Conservation (phyloP, 805 yeast genomes). For the Cyberlindnera maritima region DNA sequence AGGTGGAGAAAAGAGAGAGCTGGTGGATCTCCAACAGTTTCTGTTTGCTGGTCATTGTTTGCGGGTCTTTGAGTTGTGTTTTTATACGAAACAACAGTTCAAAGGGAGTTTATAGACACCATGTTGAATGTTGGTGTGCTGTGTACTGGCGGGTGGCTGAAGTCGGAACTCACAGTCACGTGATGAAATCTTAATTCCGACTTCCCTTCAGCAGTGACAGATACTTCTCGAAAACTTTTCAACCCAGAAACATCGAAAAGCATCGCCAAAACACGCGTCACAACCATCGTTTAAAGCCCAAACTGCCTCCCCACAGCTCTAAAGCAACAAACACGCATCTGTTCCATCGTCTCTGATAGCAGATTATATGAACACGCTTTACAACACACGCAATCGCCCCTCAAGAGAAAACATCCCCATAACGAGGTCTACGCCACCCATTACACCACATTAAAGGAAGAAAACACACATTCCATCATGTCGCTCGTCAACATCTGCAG, state of each 20-base stretch:
- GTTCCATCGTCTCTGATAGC: neutral
- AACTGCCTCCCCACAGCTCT: too few relatives aligned
- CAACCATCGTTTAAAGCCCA: neutral
- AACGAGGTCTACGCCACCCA: slow-evolving; percentile 2
- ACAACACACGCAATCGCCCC: too few relatives aligned
- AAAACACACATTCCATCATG: too few relatives aligned
- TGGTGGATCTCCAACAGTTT: slow-evolving; percentile 48
- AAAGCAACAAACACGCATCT: neutral
- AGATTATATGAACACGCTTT: slow-evolving; percentile 2
- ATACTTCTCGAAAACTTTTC: neutral
- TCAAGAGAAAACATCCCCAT: neutral
- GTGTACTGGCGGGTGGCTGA: too few relatives aligned
- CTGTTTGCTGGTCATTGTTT: slow-evolving; percentile 31
- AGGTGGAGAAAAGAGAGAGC: slow-evolving; percentile 48
- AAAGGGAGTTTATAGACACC: too few relatives aligned
- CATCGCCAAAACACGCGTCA: too few relatives aligned
- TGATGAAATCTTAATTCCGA: too few relatives aligned
- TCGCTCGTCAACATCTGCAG: slow-evolving; percentile 91
- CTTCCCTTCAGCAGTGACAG: too few relatives aligned
- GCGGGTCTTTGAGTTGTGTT: neutral
- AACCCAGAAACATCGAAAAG: too few relatives aligned
- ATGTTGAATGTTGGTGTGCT: too few relatives aligned
- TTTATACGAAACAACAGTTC: too few relatives aligned
- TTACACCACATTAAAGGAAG: neutral
- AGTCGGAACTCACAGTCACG: too few relatives aligned